Conservation (phyloP, 2,329 filamentous ascomycete species). For the Fusarium tuaranense region DNA sequence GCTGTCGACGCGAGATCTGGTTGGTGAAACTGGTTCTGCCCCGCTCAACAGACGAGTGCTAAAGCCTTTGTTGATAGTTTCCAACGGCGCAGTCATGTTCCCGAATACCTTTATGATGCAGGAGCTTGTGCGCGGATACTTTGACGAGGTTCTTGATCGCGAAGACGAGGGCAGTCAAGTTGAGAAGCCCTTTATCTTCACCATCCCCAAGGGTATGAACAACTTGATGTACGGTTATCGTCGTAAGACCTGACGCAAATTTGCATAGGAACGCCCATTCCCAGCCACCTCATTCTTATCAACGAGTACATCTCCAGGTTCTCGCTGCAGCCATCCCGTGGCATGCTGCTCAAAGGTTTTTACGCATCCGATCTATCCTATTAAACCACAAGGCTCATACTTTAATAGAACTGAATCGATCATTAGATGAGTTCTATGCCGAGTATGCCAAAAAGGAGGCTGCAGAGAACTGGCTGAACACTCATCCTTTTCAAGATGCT, state of each 20-base stretch:
- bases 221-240: neutral
- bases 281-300: conserved; percentile 26
- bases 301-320: conserved; percentile 28
- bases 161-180: conserved; percentile 9
- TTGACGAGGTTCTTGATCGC: conserved; percentile 30
- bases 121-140: conserved; percentile 22
- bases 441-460: conserved; percentile 13
- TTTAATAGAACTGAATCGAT: conserved; percentile 20
- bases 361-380: neutral
- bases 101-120: conserved; percentile 39
- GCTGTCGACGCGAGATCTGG: conserved; percentile 6
- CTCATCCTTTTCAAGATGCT: conserved; percentile 20
- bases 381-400: neutral
- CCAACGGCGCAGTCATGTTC: conserved; percentile 35
- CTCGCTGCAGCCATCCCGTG: conserved; percentile 33
- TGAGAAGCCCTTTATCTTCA: conserved; percentile 27
- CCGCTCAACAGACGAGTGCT: neutral
- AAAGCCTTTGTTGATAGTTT: conserved; percentile 1
- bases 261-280: conserved; percentile 19
- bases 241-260: neutral
- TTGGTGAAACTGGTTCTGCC: neutral
- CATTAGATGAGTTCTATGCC: conserved; percentile 24
- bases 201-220: conserved; percentile 24
- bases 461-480: conserved; percentile 12
- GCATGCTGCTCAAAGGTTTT: conserved; percentile 33